phyloP scores from a whole-genome alignment of 208 protist genomes.

The Leishmania martiniquensis region DNA sequence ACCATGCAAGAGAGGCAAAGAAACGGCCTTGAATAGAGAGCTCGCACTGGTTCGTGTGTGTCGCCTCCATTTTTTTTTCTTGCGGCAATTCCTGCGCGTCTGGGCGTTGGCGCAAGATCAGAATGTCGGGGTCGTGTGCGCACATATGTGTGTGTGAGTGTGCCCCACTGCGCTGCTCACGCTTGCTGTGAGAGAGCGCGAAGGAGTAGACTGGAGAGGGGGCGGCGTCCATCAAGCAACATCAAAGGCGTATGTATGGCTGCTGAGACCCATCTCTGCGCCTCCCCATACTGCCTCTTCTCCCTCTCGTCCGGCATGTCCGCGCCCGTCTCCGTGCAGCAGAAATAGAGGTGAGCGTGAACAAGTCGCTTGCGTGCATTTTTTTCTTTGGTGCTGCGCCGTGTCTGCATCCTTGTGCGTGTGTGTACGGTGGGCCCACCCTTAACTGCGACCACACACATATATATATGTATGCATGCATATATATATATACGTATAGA shows the following conservation, averaged over 20 bases:
- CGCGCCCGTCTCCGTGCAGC: not conserved
- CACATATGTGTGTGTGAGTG: not conserved
- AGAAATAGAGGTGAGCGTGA: no score
- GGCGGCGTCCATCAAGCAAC: not conserved
- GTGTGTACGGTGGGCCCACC: no score
- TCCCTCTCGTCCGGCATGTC: not conserved
- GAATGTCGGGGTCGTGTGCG: not conserved
- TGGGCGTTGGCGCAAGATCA: not conserved
- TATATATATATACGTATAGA: not conserved
- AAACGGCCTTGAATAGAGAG: not conserved
- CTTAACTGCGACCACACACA: no score
- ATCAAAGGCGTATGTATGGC: not conserved
- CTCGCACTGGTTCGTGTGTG: not conserved
- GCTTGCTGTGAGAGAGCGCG: not conserved
- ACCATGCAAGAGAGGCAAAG: not conserved
- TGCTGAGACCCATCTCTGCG: not conserved
- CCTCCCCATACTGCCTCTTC: not conserved
- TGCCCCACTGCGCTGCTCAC: not conserved
- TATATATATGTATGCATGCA: slow-evolving; percentile 3
- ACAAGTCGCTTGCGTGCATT: no score
- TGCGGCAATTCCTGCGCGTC: not conserved
- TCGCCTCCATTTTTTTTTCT: not conserved
- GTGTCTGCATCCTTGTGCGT: no score
- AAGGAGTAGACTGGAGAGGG: not conserved
- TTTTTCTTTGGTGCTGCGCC: no score